A percentile compares a stretch with the other conserved stretches of the same genome.
Evolutionary conservation across 202 grass and related monocot genomes (phyloP).

Genomic region (Musa balbisiana): DNA sequence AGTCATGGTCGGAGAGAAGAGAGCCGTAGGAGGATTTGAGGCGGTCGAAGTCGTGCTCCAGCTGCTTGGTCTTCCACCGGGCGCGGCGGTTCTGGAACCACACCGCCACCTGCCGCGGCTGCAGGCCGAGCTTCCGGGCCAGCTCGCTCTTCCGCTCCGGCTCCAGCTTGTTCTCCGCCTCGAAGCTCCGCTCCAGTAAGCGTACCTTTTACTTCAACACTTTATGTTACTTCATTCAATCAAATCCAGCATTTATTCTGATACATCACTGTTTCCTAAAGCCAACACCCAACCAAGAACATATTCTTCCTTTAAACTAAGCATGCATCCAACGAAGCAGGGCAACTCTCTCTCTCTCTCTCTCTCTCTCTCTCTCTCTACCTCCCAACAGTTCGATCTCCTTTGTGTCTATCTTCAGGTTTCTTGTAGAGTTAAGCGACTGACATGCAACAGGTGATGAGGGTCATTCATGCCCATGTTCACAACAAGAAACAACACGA

Average conservation of each 20-base stretch:
- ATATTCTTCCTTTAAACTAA: neutral
- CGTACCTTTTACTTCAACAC: constrained; percentile 35
- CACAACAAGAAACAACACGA: neutral
- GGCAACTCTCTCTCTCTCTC: too few species aligned
- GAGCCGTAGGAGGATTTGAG: constrained; percentile 44
- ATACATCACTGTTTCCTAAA: neutral
- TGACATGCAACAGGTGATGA: too few species aligned
- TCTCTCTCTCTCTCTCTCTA: too few species aligned
- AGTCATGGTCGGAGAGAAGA: constrained; percentile 38
- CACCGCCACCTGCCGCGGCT: constrained; percentile 63
- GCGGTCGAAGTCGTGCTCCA: constrained; percentile 47
- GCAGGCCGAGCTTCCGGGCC: constrained; percentile 43
- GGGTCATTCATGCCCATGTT: neutral
- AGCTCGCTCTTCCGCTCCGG: constrained; percentile 67
- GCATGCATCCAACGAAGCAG: neutral
- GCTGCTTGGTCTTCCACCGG: constrained; percentile 53
- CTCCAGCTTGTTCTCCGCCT: constrained; percentile 69
- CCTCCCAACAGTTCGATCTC: neutral
- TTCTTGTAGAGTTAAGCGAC: too few species aligned
- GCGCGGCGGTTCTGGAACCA: constrained; percentile 88
- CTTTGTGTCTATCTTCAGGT: too few species aligned
- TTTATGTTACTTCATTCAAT: neutral
- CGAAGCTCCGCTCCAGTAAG: constrained; percentile 73
- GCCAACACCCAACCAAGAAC: neutral
- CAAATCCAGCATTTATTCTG: neutral